phyloP scores from a whole-genome alignment of 2,329 filamentous ascomycete species.

The Aspergillus fischeri region DNA sequence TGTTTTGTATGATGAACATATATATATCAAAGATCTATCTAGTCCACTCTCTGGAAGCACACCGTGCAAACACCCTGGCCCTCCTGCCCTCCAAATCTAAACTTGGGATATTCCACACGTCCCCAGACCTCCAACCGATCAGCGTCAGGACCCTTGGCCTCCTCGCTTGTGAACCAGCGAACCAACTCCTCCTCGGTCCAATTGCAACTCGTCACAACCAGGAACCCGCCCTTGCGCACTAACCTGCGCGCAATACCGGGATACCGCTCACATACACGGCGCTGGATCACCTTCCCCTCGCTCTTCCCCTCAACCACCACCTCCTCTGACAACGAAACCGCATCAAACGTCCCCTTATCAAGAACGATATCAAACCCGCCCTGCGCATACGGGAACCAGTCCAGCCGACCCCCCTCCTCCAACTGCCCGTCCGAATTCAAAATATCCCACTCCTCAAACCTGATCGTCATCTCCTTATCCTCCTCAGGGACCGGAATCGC shows the following conservation, averaged over 20 bases:
- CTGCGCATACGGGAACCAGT: conserved; percentile 38
- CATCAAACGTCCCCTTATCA: conserved; percentile 99
- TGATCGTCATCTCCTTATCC: conserved; percentile 27
- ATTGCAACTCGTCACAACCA: conserved; percentile 93
- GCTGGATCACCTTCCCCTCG: conserved; percentile 24
- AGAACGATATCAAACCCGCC: conserved; percentile 81
- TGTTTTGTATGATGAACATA: neutral
- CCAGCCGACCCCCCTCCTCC: conserved; percentile 10
- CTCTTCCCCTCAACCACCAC: conserved; percentile 12
- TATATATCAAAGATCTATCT: neutral
- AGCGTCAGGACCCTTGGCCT: conserved; percentile 4
- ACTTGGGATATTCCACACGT: conserved; percentile 75
- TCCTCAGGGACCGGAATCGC: neutral
- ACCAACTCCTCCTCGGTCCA: conserved; percentile 89
- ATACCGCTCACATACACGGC: conserved; percentile 72
- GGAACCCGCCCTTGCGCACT: conserved; percentile 65
- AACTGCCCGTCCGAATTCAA: conserved; percentile 43
- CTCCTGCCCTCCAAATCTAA: conserved; percentile 82
- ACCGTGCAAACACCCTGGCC: conserved; percentile 86
- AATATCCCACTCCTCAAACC: conserved; percentile 63
- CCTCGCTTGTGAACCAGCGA: conserved; percentile 65
- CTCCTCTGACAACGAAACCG: conserved; percentile 65
- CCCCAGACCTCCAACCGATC: conserved; percentile 58
- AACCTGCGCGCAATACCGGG: conserved; percentile 63
- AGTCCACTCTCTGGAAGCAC: conserved; percentile 61